These are phyloP conservation scores for Apiospora kogelbergensis DNA, from an alignment of 2,329 filamentous ascomycete genomes.

Conservation along the genomic window DNA sequence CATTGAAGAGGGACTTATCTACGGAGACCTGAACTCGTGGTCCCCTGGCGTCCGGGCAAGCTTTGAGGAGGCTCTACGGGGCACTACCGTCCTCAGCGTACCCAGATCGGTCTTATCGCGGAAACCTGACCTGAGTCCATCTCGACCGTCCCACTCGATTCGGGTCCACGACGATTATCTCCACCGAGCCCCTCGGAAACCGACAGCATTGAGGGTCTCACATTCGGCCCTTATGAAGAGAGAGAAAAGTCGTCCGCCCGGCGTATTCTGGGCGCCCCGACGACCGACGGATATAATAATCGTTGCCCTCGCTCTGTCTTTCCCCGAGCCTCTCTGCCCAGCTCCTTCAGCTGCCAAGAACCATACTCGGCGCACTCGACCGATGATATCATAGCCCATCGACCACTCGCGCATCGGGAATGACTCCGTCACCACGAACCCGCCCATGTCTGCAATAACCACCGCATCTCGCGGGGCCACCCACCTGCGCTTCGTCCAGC, in stretches of 20 bases:
- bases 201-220: neutral
- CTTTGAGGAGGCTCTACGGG: neutral
- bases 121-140: neutral
- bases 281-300: neutral
- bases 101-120: neutral
- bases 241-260: neutral
- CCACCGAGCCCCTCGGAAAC: neutral
- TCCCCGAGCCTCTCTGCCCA: neutral
- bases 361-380: neutral
- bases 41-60: neutral
- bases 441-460: neutral
- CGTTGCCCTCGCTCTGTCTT: neutral
- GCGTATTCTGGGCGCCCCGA: neutral
- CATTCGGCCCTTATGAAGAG: neutral
- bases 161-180: neutral
- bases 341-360: neutral
- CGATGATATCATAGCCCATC: neutral
- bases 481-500: neutral
- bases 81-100: too few species aligned
- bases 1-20: neutral
- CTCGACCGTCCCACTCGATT: neutral
- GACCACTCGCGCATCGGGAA: neutral
- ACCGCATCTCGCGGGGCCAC: neutral
- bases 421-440: neutral
- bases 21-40: neutral